Evolutionary conservation across 1,284 basidiomycete species (phyloP), one percentile per base, ranked within the genome.

Genomic region (Trichosporon sp.): DNA sequence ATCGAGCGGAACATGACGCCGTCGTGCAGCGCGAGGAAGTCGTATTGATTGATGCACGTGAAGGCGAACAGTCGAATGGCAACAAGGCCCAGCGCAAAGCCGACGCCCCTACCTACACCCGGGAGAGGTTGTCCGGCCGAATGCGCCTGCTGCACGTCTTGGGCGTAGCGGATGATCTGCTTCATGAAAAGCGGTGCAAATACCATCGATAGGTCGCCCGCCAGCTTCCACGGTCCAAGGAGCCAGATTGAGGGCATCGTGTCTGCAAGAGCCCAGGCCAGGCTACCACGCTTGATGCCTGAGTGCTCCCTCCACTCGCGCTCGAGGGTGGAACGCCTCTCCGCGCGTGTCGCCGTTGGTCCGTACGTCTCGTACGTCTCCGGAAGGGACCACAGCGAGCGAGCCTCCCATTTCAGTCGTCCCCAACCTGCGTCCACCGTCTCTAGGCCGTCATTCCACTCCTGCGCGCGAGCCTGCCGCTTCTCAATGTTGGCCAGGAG

Each of bases 1-100:
- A 89, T 86, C 0, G 87, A 87, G 52, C 91, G 84, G 0, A 85
- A 83, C 31, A 91, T 81, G 5, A 89, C 85, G 34, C 89, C 89
- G 0, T 86, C 86, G 10, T 83, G 81, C 87, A 89, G 89, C 1
- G 87, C 86, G 33, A 87, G 83, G 85, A 87, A 91, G 82, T 90
- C 90, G 78, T 89, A 91, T 76, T 88, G 87, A 72, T 89, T 87
- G 64, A 86, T 85, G 67, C 83, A 83, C 19, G 89, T 75, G 59
- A 85, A 86, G 1, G 86, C 78, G 13, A 83, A 73, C 62, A 90
- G 78, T 1, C 86, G 86, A 29, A 90, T 77, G 59, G 81, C 81
- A 75, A 89, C 88, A 2, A 92, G 81, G 0, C 88, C 89, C 58
- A 90, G 79, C 0, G 88, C 87, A 83, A 90, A 86, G 2, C 83